These are phyloP conservation scores for Thalassiosira mediterranea DNA, from an alignment of 352 stramenopile genomes.

Conservation along the genomic window DNA sequence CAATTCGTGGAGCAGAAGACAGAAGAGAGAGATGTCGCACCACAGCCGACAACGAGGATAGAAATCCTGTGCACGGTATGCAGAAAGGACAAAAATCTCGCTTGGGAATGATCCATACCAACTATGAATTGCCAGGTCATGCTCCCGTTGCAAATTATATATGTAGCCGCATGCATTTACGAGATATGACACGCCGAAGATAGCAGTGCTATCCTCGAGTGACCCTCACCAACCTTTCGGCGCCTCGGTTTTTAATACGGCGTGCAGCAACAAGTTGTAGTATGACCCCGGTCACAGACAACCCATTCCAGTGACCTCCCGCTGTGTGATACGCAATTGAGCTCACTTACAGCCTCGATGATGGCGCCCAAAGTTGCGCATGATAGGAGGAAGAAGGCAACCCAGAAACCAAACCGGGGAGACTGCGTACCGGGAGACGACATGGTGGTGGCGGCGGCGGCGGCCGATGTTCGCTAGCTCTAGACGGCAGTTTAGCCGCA, in stretches of 20 bases:
- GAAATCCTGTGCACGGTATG: too few relatives aligned
- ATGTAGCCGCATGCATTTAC: slow-evolving; percentile 56
- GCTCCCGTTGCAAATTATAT: neutral
- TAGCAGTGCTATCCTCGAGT: slow-evolving; percentile 10
- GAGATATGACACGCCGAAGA: slow-evolving; percentile 34
- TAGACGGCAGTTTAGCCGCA: too few relatives aligned
- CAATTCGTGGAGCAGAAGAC: slow-evolving; percentile 9
- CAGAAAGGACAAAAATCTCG: neutral
- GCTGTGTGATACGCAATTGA: neutral
- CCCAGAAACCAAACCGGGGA: slow-evolving; percentile 73
- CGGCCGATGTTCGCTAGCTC: too few relatives aligned
- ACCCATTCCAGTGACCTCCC: neutral
- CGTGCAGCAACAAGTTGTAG: too few relatives aligned
- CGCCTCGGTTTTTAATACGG: slow-evolving; percentile 44
- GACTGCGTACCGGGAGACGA: slow-evolving; percentile 13
- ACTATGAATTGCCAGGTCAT: neutral
- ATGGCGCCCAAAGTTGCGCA: slow-evolving; percentile 61
- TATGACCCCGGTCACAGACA: too few relatives aligned
- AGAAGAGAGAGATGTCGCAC: slow-evolving; percentile 5
- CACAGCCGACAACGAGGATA: neutral
- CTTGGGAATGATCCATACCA: slow-evolving; percentile 9
- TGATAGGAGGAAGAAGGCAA: slow-evolving; percentile 68
- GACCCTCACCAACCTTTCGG: slow-evolving; percentile 39
- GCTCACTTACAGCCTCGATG: slow-evolving; percentile 62
- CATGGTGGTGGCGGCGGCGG: slow-evolving; percentile 13